Percentiles rank a stretch among this genome's conserved stretches.
Conservation (phyloP, 306 rosid genomes). For the Pterocarpus macrocarpus region DNA sequence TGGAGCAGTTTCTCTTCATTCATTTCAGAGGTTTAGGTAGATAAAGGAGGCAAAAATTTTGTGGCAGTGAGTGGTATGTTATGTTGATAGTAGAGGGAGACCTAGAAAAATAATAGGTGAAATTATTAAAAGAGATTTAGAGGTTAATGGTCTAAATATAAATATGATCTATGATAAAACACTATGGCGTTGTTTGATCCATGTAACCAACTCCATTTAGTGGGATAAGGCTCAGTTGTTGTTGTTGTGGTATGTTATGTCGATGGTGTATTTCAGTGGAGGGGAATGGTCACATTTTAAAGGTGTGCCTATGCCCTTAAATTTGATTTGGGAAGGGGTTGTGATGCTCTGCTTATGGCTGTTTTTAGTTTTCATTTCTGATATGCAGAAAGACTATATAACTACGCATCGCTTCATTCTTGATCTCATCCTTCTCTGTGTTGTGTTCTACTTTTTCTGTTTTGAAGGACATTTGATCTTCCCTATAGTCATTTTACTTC, state of each 20-base stretch:
- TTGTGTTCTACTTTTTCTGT: constrained; percentile 6
- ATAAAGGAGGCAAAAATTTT: too few species aligned
- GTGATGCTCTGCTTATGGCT: neutral
- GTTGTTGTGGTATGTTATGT: neutral
- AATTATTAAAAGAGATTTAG: too few species aligned
- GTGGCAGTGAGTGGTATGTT: too few species aligned
- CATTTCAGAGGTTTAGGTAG: too few species aligned
- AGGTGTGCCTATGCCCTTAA: constrained; percentile 2
- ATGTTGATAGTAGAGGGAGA: too few species aligned
- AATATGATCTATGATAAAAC: too few species aligned
- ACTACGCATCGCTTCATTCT: neutral
- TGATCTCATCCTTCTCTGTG: neutral
- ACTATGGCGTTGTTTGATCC: too few species aligned
- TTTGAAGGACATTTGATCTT: constrained; percentile 27
- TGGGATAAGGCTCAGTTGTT: too few species aligned
- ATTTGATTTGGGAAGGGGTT: neutral
- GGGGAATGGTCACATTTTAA: constrained; percentile 8
- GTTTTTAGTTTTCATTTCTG: constrained; percentile 5
- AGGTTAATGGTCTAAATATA: too few species aligned
- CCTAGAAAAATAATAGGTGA: too few species aligned
- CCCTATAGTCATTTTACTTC: constrained; percentile 2
- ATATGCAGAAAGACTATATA: constrained; percentile 8
- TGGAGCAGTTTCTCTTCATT: too few species aligned
- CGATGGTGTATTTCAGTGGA: neutral
- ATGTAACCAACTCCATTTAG: too few species aligned